phyloP scores from a whole-genome alignment of 2,329 filamentous ascomycete species.

The Colletotrichum australisinense region DNA sequence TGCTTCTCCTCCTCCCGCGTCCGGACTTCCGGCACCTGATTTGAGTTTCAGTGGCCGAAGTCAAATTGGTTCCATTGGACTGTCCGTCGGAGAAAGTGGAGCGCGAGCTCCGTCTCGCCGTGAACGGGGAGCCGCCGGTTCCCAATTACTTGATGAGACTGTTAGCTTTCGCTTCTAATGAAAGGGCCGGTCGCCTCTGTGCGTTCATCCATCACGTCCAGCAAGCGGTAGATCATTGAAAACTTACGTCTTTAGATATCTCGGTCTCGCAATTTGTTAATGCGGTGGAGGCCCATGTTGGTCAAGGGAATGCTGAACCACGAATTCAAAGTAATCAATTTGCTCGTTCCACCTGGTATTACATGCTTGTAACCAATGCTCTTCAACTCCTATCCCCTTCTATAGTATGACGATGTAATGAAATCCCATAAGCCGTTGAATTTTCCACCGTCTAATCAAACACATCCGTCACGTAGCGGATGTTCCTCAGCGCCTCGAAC shows the following conservation, averaged over 20 bases:
- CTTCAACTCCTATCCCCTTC: not conserved
- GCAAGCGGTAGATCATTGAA: not conserved
- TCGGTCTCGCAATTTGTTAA: too few species aligned
- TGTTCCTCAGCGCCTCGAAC: conserved; percentile 63
- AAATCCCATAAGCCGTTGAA: too few species aligned
- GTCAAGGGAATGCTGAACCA: not conserved
- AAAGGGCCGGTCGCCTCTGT: not conserved
- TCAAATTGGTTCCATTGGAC: not conserved
- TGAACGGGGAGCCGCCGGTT: not conserved
- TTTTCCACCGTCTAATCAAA: conserved; percentile 57
- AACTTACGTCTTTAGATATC: too few species aligned
- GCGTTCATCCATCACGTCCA: too few species aligned
- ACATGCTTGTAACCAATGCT: not conserved
- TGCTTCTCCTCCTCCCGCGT: too few species aligned
- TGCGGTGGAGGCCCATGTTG: too few species aligned
- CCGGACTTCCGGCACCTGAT: not conserved
- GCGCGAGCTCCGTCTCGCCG: too few species aligned
- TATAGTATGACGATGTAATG: not conserved
- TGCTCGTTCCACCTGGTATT: not conserved
- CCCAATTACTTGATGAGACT: not conserved
- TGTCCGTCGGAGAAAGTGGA: not conserved
- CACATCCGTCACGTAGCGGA: conserved; percentile 71
- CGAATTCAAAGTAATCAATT: not conserved
- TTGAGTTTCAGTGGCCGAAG: not conserved
- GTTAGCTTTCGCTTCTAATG: not conserved